Evolutionary conservation across 2,329 filamentous ascomycete species (phyloP), one percentile per base, ranked within the genome.

Genomic region (Venturia oleaginea): DNA sequence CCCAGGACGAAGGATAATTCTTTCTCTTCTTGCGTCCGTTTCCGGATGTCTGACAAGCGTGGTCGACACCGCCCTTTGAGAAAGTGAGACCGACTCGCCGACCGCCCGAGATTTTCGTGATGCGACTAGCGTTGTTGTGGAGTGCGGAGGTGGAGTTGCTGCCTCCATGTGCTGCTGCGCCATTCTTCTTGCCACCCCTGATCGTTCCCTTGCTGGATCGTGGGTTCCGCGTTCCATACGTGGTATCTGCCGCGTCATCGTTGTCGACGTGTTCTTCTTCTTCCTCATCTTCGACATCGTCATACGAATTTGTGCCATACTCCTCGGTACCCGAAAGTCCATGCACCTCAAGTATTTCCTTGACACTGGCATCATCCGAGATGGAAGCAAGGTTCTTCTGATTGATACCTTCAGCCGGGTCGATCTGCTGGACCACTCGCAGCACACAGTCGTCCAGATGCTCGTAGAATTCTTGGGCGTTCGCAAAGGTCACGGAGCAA

Each of bases 1-100:
- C 93, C 94, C 94, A 99, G 1, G 90, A 92, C 0, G 90, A 86
- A 15, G 94, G 94, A 75, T 96, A 97, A 75, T 96, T 91, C 75
- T 92, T 92, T 69, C 92, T 86, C 81, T 91, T 93, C 82, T 95
- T 96, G 77, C 91, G 90, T 64, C 90, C 86, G 37, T 76, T 77
- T 62, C 64, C 74, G 67, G 48, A 72, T 71, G 85, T 85, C 32
- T 77, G 27, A 8, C 46, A 17, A 15, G 24, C 57, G 27, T 62
- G 73, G 66, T 75, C 82, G 46, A 88, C 88, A 68, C 88, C 90
- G 67, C 87, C 90, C 70, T 88, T 90, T 65, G 87, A 91, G 78
- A 88, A 86, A 4, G 89, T 94, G 74, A 93, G 80, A 64, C 90
- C 90, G 61, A 87, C 83, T 37, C 85, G 88, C 59, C 70, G 70